Evolutionary conservation across 2,329 filamentous ascomycete genomes (phyloP).

Genomic region (Monascus ruber): DNA sequence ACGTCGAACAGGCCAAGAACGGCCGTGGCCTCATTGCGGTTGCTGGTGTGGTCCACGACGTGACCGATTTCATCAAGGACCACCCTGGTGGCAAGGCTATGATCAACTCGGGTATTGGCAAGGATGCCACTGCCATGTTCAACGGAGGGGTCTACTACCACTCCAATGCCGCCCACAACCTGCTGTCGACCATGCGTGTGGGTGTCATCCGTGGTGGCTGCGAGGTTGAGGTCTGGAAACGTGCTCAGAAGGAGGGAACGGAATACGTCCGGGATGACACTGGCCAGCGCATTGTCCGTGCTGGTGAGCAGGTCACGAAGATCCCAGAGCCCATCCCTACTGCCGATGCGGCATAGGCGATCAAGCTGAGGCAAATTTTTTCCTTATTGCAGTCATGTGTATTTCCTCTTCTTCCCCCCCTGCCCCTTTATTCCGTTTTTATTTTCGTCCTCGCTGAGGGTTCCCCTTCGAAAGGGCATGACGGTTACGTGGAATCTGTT

Average conservation of each 20-base stretch:
- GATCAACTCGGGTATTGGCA: constrained; percentile 70
- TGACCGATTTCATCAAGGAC: constrained; percentile 73
- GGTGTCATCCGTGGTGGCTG: constrained; percentile 77
- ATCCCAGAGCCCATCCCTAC: constrained; percentile 67
- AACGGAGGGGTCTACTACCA: constrained; percentile 85
- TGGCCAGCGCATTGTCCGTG: constrained; percentile 73
- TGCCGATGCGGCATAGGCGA: constrained; percentile 59
- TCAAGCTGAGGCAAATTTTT: constrained; percentile 1
- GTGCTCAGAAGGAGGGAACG: constrained; percentile 66
- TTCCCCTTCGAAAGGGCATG: constrained; percentile 1
- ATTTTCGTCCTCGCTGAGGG: constrained; percentile 2
- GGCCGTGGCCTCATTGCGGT: constrained; percentile 67
- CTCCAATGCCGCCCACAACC: constrained; percentile 81
- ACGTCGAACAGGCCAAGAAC: constrained; percentile 63
- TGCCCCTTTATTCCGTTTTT: constrained; percentile 12
- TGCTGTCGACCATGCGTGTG: constrained; percentile 77
- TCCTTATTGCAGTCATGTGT: constrained; percentile 6
- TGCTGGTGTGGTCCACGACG: constrained; percentile 77
- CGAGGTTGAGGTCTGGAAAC: constrained; percentile 90
- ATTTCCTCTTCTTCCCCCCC: constrained; percentile 2
- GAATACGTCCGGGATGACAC: constrained; percentile 68
- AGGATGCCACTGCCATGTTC: constrained; percentile 83
- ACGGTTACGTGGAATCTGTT: not conserved
- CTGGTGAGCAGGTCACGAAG: constrained; percentile 76
- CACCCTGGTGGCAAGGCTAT: constrained; percentile 85